Percentiles rank a stretch among this genome's conserved stretches.
These are phyloP conservation scores for Gardenia jasminoides DNA, from an alignment of 257 asterid genomes.

Conservation along the genomic window DNA sequence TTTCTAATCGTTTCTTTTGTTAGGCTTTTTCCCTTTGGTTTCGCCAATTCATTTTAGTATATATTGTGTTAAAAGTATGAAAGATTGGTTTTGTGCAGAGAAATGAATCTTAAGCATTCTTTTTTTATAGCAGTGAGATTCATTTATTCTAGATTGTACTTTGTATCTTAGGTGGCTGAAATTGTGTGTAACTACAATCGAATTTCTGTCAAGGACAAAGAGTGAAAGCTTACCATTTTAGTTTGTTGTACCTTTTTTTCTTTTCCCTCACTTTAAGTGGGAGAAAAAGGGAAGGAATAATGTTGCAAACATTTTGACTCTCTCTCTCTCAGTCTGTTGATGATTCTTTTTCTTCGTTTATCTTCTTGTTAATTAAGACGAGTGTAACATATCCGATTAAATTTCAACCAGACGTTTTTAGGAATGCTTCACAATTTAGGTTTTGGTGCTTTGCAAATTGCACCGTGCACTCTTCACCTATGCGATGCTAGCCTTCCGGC, in stretches of 20 bases:
- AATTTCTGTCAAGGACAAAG: background rate
- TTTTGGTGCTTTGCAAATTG: too few species aligned
- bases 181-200: background rate
- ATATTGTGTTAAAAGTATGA: slow-evolving; percentile 43
- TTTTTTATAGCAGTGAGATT: slow-evolving; percentile 23
- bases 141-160: slow-evolving; percentile 16
- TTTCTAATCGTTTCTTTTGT: background rate
- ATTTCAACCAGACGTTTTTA: too few species aligned
- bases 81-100: slow-evolving; percentile 35
- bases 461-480: too few species aligned
- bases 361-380: too few species aligned
- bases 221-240: background rate
- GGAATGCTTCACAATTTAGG: too few species aligned
- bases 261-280: too few species aligned
- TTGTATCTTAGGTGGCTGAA: slow-evolving; percentile 12
- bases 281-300: background rate
- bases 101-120: slow-evolving; percentile 33
- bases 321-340: background rate
- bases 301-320: background rate
- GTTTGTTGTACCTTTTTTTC: background rate
- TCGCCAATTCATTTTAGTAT: slow-evolving; percentile 25
- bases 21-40: slow-evolving; percentile 2
- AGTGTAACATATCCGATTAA: too few species aligned
- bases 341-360: background rate
- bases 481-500: too few species aligned